Conservation (phyloP, 1,284 basidiomycete genomes). For the Cystobasidium pallidum region DNA sequence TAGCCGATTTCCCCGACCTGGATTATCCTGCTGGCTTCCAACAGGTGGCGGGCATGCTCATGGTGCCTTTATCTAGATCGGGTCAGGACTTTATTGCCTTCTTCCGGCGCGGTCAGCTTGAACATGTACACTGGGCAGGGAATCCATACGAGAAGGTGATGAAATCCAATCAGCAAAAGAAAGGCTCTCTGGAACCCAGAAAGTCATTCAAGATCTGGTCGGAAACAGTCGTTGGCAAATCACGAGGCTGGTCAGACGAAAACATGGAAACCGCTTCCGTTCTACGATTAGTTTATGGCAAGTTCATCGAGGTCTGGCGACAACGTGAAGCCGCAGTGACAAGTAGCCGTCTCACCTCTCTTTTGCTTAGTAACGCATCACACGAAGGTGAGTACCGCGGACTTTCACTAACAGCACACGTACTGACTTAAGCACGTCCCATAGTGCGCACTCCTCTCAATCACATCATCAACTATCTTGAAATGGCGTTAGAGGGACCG, state of each 20-base stretch:
- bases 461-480: conserved; percentile 79
- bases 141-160: conserved; percentile 66
- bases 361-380: conserved; percentile 82
- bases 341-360: conserved; percentile 75
- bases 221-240: conserved; percentile 73
- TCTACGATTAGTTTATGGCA: conserved; percentile 79
- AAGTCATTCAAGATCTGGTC: conserved; percentile 81
- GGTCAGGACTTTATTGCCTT: conserved; percentile 71
- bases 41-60: conserved; percentile 75
- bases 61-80: conserved; percentile 63
- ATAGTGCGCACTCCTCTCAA: conserved; percentile 73
- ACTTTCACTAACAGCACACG: background rate
- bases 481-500: conserved; percentile 79
- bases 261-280: conserved; percentile 85
- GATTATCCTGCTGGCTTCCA: conserved; percentile 69
- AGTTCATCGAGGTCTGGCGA: conserved; percentile 86
- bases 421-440: background rate
- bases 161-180: conserved; percentile 51
- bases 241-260: conserved; percentile 79
- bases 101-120: conserved; percentile 74
- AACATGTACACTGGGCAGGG: conserved; percentile 76
- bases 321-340: conserved; percentile 79
- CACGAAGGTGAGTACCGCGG: conserved; percentile 68
- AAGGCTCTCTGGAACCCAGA: conserved; percentile 68
- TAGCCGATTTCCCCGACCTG: conserved; percentile 75